Evolutionary conservation across 2,329 filamentous ascomycete species (phyloP), one percentile per base, ranked within the genome.

Genomic region (Pseudogymnoascus sp.): DNA sequence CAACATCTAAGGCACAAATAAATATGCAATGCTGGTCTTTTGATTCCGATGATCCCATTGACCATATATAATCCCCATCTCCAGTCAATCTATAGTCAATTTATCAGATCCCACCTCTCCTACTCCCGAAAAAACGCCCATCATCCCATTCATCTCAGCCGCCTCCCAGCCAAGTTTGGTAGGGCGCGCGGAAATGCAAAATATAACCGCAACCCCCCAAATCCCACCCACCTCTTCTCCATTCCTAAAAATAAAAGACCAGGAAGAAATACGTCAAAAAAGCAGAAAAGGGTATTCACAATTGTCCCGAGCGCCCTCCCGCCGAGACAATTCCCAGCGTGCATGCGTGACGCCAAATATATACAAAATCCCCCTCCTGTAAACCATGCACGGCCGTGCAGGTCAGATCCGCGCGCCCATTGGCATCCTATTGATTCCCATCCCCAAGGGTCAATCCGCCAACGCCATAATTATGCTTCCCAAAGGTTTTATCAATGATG

Each of bases 381-480:
- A 34, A 18, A 18, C 47, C 47, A 18, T 57, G 47, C 47, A 57
- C 47, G n/a, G 26, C n/a, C 26, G n/a, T 57, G 26, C 47, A 57
- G n/a, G 47, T 57, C 47, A 11, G 18, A 34, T n/a, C 47, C n/a
- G n/a, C n/a, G n/a, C 47, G 26, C 47, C 47, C 47, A 57, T 57
- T 57, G 47, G 47, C 47, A 57, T 57, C 47, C 26, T 57, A 57
- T 57, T 57, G 47, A 57, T 57, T 57, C 51, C 51, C 51, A 57
- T 57, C 51, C 29, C 51, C 51, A n/a, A 57, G 51, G 51, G 51
- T 34, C 29, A 57, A 57, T 57, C 29, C 51, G 26, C 51, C 26
- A 57, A 57, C 51, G 51, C 51, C 51, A 34, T 57, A 57, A 57
- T 57, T n/a, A 57, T 57, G 51, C 26, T 57, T 57, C 51, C 51